These are phyloP conservation scores for Annulohypoxylon truncatum DNA, from an alignment of 2,329 filamentous ascomycete species.

Conservation along the genomic window DNA sequence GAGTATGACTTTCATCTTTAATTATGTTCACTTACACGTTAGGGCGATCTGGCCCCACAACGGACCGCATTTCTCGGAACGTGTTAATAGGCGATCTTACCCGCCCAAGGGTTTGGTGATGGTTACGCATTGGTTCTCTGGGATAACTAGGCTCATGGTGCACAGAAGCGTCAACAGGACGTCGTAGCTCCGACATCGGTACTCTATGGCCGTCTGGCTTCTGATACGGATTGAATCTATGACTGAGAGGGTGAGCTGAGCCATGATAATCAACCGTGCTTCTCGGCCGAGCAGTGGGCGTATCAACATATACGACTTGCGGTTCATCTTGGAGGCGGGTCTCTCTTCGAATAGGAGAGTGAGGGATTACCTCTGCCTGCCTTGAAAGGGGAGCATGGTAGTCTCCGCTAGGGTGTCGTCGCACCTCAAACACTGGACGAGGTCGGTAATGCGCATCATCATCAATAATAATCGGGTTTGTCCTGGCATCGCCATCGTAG, in stretches of 20 bases:
- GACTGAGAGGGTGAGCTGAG: conserved; percentile 11
- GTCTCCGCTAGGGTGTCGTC: conserved; percentile 35
- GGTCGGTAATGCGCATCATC: conserved; percentile 34
- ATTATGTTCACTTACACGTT: conserved; percentile 42
- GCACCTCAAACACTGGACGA: conserved; percentile 44
- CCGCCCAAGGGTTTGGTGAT: conserved; percentile 25
- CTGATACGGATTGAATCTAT: conserved; percentile 28
- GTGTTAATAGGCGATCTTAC: conserved; percentile 27
- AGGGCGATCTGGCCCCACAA: conserved; percentile 19
- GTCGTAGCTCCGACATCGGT: conserved; percentile 23
- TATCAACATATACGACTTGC: conserved; percentile 43
- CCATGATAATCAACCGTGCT: conserved; percentile 29
- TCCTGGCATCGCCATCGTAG: conserved; percentile 38
- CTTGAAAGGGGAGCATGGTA: conserved; percentile 33
- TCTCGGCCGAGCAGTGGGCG: conserved; percentile 27
- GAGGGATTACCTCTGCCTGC: conserved; percentile 26
- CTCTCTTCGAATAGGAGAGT: conserved; percentile 29
- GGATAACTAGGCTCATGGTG: conserved; percentile 19
- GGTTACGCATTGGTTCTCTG: conserved; percentile 29
- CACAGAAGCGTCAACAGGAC: conserved; percentile 6
- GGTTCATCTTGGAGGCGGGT: conserved; percentile 31
- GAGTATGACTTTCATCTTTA: neutral
- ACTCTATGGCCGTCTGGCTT: conserved; percentile 14
- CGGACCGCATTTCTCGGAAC: conserved; percentile 23
- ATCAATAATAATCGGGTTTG: conserved; percentile 43